These are phyloP conservation scores for Xylaria flabelliformis DNA, from an alignment of 495 filamentous ascomycete genomes.

Conservation along the genomic window DNA sequence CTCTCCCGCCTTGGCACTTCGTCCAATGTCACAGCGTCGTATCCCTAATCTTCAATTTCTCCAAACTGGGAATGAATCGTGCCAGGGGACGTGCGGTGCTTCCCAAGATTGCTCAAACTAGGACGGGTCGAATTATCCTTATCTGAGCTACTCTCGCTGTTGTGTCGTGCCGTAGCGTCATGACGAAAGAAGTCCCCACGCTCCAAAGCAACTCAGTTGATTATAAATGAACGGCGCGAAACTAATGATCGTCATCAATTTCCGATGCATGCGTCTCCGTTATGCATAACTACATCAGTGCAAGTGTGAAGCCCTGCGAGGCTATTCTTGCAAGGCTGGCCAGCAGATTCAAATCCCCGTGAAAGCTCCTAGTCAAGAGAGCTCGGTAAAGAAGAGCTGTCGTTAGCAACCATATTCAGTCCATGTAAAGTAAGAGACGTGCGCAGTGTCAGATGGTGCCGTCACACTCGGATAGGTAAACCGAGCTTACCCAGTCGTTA, in stretches of 20 bases:
- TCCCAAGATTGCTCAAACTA: not conserved
- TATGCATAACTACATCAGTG: slow-evolving; percentile 1
- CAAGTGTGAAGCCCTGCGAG: not conserved
- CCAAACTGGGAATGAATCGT: slow-evolving; percentile 15
- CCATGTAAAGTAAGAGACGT: not conserved
- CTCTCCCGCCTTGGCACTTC: slow-evolving; percentile 21
- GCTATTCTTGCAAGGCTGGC: slow-evolving; percentile 19
- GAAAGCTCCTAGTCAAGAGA: not conserved
- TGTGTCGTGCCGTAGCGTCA: not conserved
- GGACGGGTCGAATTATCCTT: not conserved
- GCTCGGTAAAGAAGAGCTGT: not conserved
- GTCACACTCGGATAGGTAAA: slow-evolving; percentile 14
- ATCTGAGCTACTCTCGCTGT: not conserved
- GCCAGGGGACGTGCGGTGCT: slow-evolving; percentile 17
- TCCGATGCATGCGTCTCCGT: slow-evolving; percentile 18
- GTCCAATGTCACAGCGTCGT: slow-evolving; percentile 17
- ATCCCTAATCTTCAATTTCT: slow-evolving; percentile 10
- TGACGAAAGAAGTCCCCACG: slow-evolving; percentile 10
- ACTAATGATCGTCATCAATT: slow-evolving; percentile 18
- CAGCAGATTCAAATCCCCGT: not conserved
- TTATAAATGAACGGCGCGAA: not conserved
- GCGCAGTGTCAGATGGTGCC: slow-evolving; percentile 6
- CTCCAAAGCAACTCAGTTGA: not conserved
- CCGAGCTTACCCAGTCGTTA: slow-evolving; percentile 11
- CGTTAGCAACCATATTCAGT: not conserved